A percentile compares a stretch with the other conserved stretches of the same genome.
These are phyloP conservation scores for Penicillium subrubescens DNA, from an alignment of 495 filamentous ascomycete genomes.

Conservation along the genomic window DNA sequence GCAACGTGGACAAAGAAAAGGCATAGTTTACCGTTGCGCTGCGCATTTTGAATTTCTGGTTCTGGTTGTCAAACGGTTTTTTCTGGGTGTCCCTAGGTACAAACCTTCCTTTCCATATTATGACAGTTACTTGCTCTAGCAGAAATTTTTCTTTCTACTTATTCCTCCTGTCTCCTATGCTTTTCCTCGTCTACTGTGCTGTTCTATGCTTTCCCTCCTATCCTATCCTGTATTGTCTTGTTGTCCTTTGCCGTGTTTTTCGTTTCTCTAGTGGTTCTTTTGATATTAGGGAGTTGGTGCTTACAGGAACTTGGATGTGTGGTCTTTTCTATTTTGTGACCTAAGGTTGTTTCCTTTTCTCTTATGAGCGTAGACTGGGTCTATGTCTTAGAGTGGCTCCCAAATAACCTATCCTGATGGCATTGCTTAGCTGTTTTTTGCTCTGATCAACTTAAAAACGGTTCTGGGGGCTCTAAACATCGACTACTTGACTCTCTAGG, in stretches of 20 bases:
- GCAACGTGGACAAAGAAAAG: not conserved
- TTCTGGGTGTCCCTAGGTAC: not conserved
- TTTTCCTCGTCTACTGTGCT: slow-evolving; percentile 6
- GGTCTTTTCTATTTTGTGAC: slow-evolving; percentile 8
- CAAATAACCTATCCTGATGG: not conserved
- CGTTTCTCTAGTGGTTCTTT: slow-evolving; percentile 5
- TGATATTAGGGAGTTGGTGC: slow-evolving; percentile 27
- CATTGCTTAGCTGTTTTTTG: not conserved
- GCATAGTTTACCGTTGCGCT: not conserved
- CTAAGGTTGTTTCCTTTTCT: slow-evolving; percentile 1
- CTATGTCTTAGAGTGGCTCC: not conserved
- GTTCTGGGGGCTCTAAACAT: not conserved
- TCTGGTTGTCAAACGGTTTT: not conserved
- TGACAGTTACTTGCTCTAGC: slow-evolving; percentile 1
- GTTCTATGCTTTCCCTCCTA: slow-evolving; percentile 4
- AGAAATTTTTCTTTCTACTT: not conserved
- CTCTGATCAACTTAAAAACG: not conserved
- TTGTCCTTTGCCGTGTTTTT: slow-evolving; percentile 5
- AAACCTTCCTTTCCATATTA: not conserved
- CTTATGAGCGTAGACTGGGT: slow-evolving; percentile 11
- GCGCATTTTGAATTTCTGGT: not conserved
- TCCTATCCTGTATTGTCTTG: too few relatives aligned
- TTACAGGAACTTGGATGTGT: slow-evolving; percentile 21
- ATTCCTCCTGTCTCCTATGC: not conserved
- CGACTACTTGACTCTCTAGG: too few relatives aligned